Conservation (phyloP, 768 basidiomycete genomes). For the Gloeostereum incarnatum region DNA sequence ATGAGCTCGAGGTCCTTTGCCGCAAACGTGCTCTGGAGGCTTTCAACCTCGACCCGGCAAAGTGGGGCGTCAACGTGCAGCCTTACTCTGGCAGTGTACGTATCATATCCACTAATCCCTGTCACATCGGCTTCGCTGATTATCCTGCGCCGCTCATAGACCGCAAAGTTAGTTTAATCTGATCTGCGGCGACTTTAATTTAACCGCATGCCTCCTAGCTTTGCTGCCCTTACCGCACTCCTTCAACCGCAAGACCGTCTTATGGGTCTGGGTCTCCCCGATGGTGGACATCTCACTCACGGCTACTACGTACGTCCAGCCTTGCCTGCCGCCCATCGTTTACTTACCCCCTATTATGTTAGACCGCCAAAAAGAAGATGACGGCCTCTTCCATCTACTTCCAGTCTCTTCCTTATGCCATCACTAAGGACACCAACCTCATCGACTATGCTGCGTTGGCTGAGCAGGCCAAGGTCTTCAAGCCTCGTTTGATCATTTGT, state of each 20-base stretch:
- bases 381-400: slow-evolving; percentile 99
- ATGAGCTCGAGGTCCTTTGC: slow-evolving; percentile 91
- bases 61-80: slow-evolving; percentile 99
- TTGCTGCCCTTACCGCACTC: slow-evolving; percentile 92
- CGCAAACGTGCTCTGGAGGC: slow-evolving; percentile 93
- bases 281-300: slow-evolving; percentile 95
- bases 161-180: slow-evolving; percentile 65
- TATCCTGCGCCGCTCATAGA: slow-evolving; percentile 27
- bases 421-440: slow-evolving; percentile 74
- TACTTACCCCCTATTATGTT: slow-evolving; percentile 7
- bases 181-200: slow-evolving; percentile 1
- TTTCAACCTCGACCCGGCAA: slow-evolving; percentile 86
- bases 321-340: slow-evolving; percentile 1
- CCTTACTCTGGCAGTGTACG: slow-evolving; percentile 90
- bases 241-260: slow-evolving; percentile 96
- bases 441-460: slow-evolving; percentile 82
- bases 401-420: slow-evolving; percentile 93
- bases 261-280: slow-evolving; percentile 97
- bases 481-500: slow-evolving; percentile 91
- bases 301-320: slow-evolving; percentile 76
- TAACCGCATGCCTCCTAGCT: slow-evolving; percentile 38
- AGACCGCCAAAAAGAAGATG: slow-evolving; percentile 99
- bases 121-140: slow-evolving; percentile 1
- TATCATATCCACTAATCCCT: slow-evolving; percentile 12
- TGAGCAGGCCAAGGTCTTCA: slow-evolving; percentile 88